Evolutionary conservation across 441 rosid genomes (phyloP), one percentile per base, ranked within the genome.

Genomic region (Populus hybrid): DNA sequence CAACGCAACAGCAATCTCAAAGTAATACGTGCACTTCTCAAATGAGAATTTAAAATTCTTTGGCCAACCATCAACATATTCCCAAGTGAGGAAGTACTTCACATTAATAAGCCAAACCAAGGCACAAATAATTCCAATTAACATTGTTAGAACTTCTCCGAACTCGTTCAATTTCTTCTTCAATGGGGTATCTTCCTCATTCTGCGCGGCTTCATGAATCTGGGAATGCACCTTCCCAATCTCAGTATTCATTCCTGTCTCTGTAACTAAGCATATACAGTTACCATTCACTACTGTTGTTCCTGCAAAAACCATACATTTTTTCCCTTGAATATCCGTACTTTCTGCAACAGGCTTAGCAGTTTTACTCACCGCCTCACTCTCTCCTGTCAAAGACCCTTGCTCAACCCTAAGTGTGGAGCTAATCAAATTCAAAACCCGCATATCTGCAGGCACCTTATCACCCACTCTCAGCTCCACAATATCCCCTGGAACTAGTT

Each of bases 331-430:
- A 72, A 91, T 93, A 83, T 93, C 97, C 0, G 91, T 80, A 75
- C 88, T 77, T 84, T 88, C 97, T 4, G 88, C 82, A 74, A 90
- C 97, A 59, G 85, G 77, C 86, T 85, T 93, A 35, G 80, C 88
- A 72, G 94, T 93, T 88, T 94, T 91, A 78, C 89, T 88, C 76
- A 93, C 90, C 2, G 97, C 95, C 82, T 94, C 98, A 75, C 95
- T 94, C 89, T 94, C 99, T 70, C 99, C 98, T 0, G 98, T 95
- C 81, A 95, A 86, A 3, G 99, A 95, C 28, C 99, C 99, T 70
- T 94, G 97, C 84, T 93, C 98, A 71, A 91, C 76, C 77, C 97
- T 88, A 38, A 90, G 61, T 0, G 97, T 93, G 3, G 98, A 94
- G 87, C 98, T 93, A 80, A 90, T 86, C 84, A 94, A 84, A 70